phyloP scores from a whole-genome alignment of 2,329 filamentous ascomycete genomes.

The Trichoderma afroharzianum region DNA sequence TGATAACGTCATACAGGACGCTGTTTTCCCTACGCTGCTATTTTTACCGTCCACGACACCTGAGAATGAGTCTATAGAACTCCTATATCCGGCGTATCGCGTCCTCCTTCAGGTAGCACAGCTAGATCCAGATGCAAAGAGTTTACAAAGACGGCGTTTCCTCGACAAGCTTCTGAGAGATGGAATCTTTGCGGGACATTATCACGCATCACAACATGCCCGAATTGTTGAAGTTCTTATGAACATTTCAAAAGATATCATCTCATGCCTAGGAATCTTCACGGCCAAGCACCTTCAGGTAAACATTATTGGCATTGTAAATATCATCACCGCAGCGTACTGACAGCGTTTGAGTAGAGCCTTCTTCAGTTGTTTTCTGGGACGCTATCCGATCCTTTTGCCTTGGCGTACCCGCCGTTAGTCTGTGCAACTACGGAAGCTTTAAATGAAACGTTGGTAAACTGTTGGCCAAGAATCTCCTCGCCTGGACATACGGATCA shows the following conservation, averaged over 20 bases:
- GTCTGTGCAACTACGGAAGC: conserved; percentile 51
- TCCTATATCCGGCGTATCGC: conserved; percentile 64
- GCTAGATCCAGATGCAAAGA: conserved; percentile 26
- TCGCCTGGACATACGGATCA: conserved; percentile 55
- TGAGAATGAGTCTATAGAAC: conserved; percentile 60
- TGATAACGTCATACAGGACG: conserved; percentile 63
- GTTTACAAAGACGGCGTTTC: conserved; percentile 32
- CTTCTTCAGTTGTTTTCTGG: conserved; percentile 64
- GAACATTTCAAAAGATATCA: conserved; percentile 43
- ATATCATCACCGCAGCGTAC: conserved; percentile 8
- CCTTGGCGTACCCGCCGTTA: conserved; percentile 49
- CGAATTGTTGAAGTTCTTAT: conserved; percentile 56
- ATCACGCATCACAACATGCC: conserved; percentile 57
- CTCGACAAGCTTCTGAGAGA: conserved; percentile 55
- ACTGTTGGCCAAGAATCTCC: conserved; percentile 66
- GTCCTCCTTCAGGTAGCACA: conserved; percentile 58
- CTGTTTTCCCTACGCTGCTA: conserved; percentile 67
- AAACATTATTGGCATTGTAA: conserved; percentile 17
- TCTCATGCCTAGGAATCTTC: conserved; percentile 57
- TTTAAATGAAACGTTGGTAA: conserved; percentile 55
- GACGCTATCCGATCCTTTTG: conserved; percentile 67
- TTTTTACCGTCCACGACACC: conserved; percentile 75
- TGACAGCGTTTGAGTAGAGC: conserved; percentile 40
- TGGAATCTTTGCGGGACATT: conserved; percentile 52
- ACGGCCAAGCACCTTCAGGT: conserved; percentile 66